Conservation (phyloP, 129 eudicot species). For the Pseudognaphalium luteoalbum region DNA sequence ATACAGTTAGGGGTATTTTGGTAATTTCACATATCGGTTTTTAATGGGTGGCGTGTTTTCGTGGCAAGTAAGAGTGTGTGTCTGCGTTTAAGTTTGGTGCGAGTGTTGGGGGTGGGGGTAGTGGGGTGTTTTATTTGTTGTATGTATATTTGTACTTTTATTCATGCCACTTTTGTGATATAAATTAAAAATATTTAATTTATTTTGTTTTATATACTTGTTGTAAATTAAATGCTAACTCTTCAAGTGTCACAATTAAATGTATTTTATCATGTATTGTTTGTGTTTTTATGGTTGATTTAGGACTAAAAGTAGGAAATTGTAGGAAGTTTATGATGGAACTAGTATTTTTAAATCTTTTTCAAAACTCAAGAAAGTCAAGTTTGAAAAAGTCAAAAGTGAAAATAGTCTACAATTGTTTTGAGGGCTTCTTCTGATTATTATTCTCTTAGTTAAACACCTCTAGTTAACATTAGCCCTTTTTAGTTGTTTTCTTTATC, state of each 20-base stretch:
- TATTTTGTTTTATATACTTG: not conserved
- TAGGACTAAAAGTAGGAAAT: not conserved
- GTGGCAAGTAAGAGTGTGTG: slow-evolving; percentile 43
- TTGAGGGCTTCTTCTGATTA: not conserved
- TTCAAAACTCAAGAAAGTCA: slow-evolving; percentile 30
- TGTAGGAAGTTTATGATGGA: slow-evolving; percentile 1
- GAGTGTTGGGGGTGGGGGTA: slow-evolving; percentile 45
- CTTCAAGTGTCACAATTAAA: not conserved
- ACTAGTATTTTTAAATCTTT: slow-evolving; percentile 8
- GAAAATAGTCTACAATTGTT: slow-evolving; percentile 5
- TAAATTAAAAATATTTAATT: slow-evolving; percentile 2
- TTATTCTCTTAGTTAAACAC: not conserved
- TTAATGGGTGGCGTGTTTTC: slow-evolving; percentile 63
- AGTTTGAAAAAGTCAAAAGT: slow-evolving; percentile 39
- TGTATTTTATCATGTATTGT: not conserved
- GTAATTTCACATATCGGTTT: slow-evolving; percentile 40
- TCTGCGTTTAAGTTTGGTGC: slow-evolving; percentile 45
- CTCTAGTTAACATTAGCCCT: slow-evolving; percentile 29
- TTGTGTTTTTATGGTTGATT: not conserved
- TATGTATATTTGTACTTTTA: slow-evolving; percentile 25
- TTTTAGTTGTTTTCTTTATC: slow-evolving; percentile 22
- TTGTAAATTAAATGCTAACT: not conserved
- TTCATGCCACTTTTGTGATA: slow-evolving; percentile 42
- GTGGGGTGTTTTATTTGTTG: slow-evolving; percentile 40
- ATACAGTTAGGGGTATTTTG: slow-evolving; percentile 29